Evolutionary conservation across 306 rosid genomes (phyloP), one percentile per base, ranked within the genome.

Genomic region (Prunus dulcis): DNA sequence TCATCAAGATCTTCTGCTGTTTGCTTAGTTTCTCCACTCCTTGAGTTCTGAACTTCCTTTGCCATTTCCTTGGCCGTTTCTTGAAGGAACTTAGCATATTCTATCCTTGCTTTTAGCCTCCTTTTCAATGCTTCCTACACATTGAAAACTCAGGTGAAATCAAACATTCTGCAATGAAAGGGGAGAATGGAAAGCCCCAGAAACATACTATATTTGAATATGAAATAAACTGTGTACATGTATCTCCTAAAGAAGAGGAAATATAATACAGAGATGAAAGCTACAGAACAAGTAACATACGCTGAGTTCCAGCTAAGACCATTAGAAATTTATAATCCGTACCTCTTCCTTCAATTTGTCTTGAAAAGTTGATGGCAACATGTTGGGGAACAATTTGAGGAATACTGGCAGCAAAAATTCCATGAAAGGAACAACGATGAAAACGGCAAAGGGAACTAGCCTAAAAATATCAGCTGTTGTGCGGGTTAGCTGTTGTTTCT

Each of bases 31-130:
- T 95, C 99, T 77, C 99, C 99, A 81, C 96, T 89, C 38, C 92
- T 83, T 19, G 97, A 80, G 86, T 88, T 92, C 67, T 92, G 93
- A 79, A 95, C 89, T 89, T 95, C 99, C 86, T 92, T 91, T 76
- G 97, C 99, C 99, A 95, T 95, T 87, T 95, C 99, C 88, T 92
- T 88, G 77, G 89, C 99, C 0, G 99, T 95, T 71, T 95, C 99
- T 82, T 95, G 99, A 53, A 95, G 99, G 45, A 95, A 92, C 82
- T 88, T 89, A 61, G 99, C 99, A 66, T 92, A 95, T 72, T 95
- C 99, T 71, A 95, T 95, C 82, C 99, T 90, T 77, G 97, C 97
- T 78, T 88, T 91, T 76, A 95, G 88, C 87, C 79, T 90, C 78
- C 97, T 86, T 87, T 95, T 92, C 80, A 92, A 72, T 83, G 96